Base-by-base conservation (phyloP, 1,284 basidiomycete species). In the Naganishia cerealis region DNA sequence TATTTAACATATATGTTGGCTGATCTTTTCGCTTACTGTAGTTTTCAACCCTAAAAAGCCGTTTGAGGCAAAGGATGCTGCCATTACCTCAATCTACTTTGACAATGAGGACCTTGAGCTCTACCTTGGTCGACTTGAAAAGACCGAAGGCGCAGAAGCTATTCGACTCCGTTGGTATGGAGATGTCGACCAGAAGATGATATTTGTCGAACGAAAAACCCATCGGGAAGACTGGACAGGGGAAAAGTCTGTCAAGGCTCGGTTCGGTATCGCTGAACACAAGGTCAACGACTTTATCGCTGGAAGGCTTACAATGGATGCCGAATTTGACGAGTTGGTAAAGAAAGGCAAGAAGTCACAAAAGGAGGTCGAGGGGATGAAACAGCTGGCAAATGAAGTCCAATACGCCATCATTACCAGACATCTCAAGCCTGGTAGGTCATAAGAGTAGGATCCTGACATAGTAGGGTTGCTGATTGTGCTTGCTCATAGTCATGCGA, bases 221-320 rank as follows among this genome's bases (percentile, higher is more conserved):
- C 95, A 99, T 78, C 87, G 94, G 63, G 95, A 99, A 81, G 95
- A 99, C 79, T 99, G 96, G 95, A 99, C 96, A 0, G 95, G 95
- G 40, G 95, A 99, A 81, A 99, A 98, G 82, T 95, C 92, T 18
- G 95, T 99, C 78, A 99, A 99, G 82, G 92, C 95, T 38, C 92
- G 95, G 9, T 98, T 99, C 83, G 89, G 93, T 1, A 90, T 99
- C 81, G 95, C 96, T 80, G 95, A 98, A 80, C 88, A 94, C 73
- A 87, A 92, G 69, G 90, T 98, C 74, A 97, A 98, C 77, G 89
- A 90, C 33, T 99, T 92, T 84, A 83, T 97, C 67, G 84, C 84
- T 33, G 95, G 95, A 36, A 89, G 92, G 75, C 90, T 96, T 81
- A 95, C 87, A 42, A 92, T 97, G 86, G 94, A 98, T 77, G 91